Base-by-base conservation (phyloP, 176 grass and related monocot genomes). In the Elaeis guineensis region DNA sequence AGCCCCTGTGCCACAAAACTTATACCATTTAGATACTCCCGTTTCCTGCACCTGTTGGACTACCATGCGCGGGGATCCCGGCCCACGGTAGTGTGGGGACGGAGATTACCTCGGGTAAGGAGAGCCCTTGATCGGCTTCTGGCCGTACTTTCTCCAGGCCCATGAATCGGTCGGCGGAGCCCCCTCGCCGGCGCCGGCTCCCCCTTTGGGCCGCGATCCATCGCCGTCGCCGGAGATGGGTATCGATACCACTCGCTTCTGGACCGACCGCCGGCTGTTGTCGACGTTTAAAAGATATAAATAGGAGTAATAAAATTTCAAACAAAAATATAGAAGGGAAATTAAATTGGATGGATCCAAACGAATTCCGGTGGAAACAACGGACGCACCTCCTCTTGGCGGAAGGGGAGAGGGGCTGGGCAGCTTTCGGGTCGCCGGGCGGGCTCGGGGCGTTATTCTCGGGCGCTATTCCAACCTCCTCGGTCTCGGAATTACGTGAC, bases 61-160 rank as follows among this genome's bases (percentile, higher is more conserved):
- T 39, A 39, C 1, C 32, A 1, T 2, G 32, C 32, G 8, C 32
- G 8, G 35, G 35, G 35, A 39, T 39, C 35, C 35, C 35, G 35
- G 35, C 35, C 8, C 35, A 39, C 8, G 35, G 2, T 39, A 0
- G 8, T 12, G 28, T 39, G 9, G 9, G 8, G 35, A 39, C 8
- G 6, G 35, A 39, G 35, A 2, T 12, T 72, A 98, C 93, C 94
- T 71, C 0, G 94, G 94, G 59, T 89, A 92, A 49, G 94, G 93
- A 14, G 94, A 98, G 57, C 94, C 94, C 66, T 98, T 98, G 82
- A 98, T 98, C 29, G 94, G 94, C 74, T 98, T 98, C 85, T 98
- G 94, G 35, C 94, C 94, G 15, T 98, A 98, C 82, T 98, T 98
- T 11, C 94, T 78, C 94, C 94, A 98, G 22, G 94, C 72, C 94